Evolutionary conservation across 129 eudicot species (phyloP), one percentile per base, ranked within the genome.

Genomic region (Pittosporum tobira): DNA sequence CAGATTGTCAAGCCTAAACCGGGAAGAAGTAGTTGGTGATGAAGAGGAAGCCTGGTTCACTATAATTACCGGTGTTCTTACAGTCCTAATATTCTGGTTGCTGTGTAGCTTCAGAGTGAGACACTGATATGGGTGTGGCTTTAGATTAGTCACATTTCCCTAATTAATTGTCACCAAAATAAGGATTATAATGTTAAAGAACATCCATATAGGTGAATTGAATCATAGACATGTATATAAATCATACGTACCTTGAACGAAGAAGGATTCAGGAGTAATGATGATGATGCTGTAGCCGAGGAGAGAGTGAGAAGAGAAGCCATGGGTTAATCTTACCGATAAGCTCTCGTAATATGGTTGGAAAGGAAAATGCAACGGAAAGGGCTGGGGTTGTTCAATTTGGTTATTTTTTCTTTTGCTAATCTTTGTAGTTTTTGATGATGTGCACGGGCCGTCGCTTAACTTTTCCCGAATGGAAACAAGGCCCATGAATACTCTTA

Each of bases 291-390:
- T 56, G 45, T 21, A 19, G 61, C 31, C 3, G 61, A 31, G 36
- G 61, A 31, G 61, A 56, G 61, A 56, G 44, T 31, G 45, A 56
- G 61, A 19, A 31, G 61, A 31, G 61, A 56, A 56, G 61, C 61
- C 61, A 56, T 56, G 45, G 28, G 23, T 56, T n/a, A n/a, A n/a
- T n/a, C n/a, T n/a, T n/a, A n/a, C n/a, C n/a, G 11, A 3, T n/a
- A 16, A n/a, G n/a, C n/a, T n/a, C 59, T 9, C 6, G 4, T 40
- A n/a, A 40, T 40, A 40, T 40, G 5, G 46, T 20, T 31, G 61
- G 34, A 8, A 7, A 29, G 61, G 34, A 8, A 7, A 29, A 18
- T 21, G 16, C 1, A 31, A 55, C 2, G 45, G 45, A 56, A 29
- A 54, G 29, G 60, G 60, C n/a, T n/a, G 3, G 59, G 2, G 3